Evolutionary conservation across 345 rosid genomes (phyloP).

Genomic region (Arabidopsis thaliana): TAIR10.1 NC_003075.7:15108501-15109000

Average conservation of each 20-base stretch:
- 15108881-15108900: constrained; percentile 58
- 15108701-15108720: constrained; percentile 13
- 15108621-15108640: constrained; percentile 26
- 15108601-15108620: constrained; percentile 9
- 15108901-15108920: constrained; percentile 58
- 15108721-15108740: constrained; percentile 14
- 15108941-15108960: constrained; percentile 81
- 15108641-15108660: constrained; percentile 17
- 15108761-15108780: constrained; percentile 31
- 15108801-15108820: constrained; percentile 17
- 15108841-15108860: constrained; percentile 70
- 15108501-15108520: not conserved
- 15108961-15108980: constrained; percentile 87
- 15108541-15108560: constrained; percentile 28
- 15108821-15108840: constrained; percentile 49
- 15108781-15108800: constrained; percentile 30
- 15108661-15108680: constrained; percentile 24
- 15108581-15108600: constrained; percentile 29
- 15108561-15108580: constrained; percentile 27
- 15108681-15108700: constrained; percentile 18
- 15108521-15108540: constrained; percentile 19
- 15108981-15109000: constrained; percentile 96
- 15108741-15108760: constrained; percentile 26
- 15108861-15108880: constrained; percentile 62
- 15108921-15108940: constrained; percentile 86